A percentile compares a stretch with the other conserved stretches of the same genome.
Evolutionary conservation across 2,329 filamentous ascomycete genomes (phyloP).

Genomic region (Remersonia thermophila): DNA sequence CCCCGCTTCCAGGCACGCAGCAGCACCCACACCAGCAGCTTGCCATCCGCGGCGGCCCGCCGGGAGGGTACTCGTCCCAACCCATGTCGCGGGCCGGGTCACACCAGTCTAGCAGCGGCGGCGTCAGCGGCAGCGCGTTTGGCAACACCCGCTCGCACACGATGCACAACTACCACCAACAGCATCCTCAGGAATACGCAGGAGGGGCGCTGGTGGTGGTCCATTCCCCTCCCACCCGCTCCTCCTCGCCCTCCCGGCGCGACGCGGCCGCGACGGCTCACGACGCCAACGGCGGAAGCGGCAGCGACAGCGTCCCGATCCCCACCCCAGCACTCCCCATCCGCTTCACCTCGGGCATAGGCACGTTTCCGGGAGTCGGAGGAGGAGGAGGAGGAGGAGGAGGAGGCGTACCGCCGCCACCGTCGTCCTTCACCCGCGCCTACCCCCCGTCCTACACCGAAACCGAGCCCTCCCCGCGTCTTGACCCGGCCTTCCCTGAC

Average conservation of each 20-base stretch:
- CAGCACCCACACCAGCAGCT: conserved; percentile 15
- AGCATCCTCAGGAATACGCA: not conserved
- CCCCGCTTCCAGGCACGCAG: conserved; percentile 9
- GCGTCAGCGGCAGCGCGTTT: not conserved
- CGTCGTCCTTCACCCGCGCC: conserved; percentile 15
- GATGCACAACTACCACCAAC: not conserved
- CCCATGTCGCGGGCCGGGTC: conserved; percentile 36
- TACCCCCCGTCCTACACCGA: conserved; percentile 29
- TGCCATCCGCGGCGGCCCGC: conserved; percentile 16
- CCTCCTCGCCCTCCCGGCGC: not conserved
- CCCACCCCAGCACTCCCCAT: conserved; percentile 2
- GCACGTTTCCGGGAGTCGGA: too few species aligned
- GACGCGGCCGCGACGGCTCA: too few species aligned
- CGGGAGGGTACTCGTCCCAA: conserved; percentile 34
- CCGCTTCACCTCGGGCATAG: not conserved
- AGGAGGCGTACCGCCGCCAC: not conserved
- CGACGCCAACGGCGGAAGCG: too few species aligned
- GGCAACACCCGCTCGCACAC: not conserved
- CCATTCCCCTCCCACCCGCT: not conserved
- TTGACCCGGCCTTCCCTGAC: conserved; percentile 18
- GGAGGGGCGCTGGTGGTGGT: too few species aligned
- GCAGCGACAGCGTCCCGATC: conserved; percentile 1
- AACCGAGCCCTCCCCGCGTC: conserved; percentile 31
- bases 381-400: not conserved
- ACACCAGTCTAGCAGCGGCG: conserved; percentile 20